Evolutionary conservation across 768 basidiomycete species (phyloP).

Genomic region (Pleurotus ostreatus): DNA sequence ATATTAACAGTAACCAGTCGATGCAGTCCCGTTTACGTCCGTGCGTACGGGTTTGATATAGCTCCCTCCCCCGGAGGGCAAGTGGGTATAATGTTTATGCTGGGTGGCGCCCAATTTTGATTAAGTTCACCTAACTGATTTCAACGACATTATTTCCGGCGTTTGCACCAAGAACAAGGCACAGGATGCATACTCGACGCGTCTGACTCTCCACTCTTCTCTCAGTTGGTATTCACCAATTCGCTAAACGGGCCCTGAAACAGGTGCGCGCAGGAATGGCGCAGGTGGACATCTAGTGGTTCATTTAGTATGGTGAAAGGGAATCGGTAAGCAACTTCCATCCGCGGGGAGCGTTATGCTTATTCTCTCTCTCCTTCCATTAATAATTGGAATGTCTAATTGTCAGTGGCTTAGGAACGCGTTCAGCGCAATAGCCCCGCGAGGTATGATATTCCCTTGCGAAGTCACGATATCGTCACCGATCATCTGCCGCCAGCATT

Average conservation of each 20-base stretch:
- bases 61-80: no score
- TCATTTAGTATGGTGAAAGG: constrained; percentile 53
- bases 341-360: neutral
- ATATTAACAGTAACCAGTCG: no score
- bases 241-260: neutral
- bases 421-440: constrained; percentile 62
- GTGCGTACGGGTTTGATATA: no score
- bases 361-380: neutral
- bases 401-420: constrained; percentile 53
- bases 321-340: constrained; percentile 26
- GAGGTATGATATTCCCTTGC: no score
- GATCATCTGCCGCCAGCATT: no score
- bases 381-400: constrained; percentile 66
- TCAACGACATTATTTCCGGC: no score
- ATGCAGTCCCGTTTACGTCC: no score
- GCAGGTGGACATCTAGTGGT: constrained; percentile 55
- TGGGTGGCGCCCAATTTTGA: no score
- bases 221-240: constrained; percentile 42
- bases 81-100: no score
- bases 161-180: constrained; percentile 40
- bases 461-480: no score
- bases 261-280: no score
- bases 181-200: constrained; percentile 48
- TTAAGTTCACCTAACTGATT: no score
- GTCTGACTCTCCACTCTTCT: constrained; percentile 66